These are phyloP conservation scores for Thymus quinquecostatus DNA, from an alignment of 257 asterid species.

Conservation along the genomic window DNA sequence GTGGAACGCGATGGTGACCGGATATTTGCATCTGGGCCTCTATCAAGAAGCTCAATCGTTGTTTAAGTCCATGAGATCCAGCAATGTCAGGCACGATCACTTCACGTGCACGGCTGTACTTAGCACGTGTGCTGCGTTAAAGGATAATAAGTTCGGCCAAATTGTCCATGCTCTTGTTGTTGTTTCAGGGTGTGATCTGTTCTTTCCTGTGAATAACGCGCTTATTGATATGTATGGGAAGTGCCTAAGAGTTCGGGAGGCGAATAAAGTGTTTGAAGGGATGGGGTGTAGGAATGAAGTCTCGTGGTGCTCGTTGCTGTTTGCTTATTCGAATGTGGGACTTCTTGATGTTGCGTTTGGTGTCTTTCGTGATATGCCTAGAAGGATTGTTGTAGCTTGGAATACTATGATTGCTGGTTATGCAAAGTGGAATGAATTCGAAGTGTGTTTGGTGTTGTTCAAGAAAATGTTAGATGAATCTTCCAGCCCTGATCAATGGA, in stretches of 20 bases:
- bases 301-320: conserved; percentile 83
- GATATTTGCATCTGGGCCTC: conserved; percentile 56
- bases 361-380: conserved; percentile 60
- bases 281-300: conserved; percentile 62
- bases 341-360: conserved; percentile 41
- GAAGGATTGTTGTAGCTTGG: conserved; percentile 63
- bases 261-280: conserved; percentile 58
- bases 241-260: conserved; percentile 46
- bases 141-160: conserved; percentile 44
- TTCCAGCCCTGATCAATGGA: conserved; percentile 63
- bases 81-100: conserved; percentile 46
- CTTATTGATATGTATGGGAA: conserved; percentile 81
- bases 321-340: conserved; percentile 56
- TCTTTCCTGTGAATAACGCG: conserved; percentile 63
- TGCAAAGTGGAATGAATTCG: conserved; percentile 49
- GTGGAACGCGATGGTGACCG: conserved; percentile 77
- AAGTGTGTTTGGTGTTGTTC: conserved; percentile 49
- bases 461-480: conserved; percentile 61
- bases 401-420: conserved; percentile 68
- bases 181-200: conserved; percentile 48
- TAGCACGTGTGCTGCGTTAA: conserved; percentile 55
- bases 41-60: conserved; percentile 56
- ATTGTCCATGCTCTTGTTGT: conserved; percentile 49
- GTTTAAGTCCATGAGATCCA: conserved; percentile 51
- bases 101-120: conserved; percentile 63